Percentiles rank a stretch among this genome's conserved stretches.
Conservation (phyloP, 176 grass and related monocot species). For the Rhynchospora tenuis region DNA sequence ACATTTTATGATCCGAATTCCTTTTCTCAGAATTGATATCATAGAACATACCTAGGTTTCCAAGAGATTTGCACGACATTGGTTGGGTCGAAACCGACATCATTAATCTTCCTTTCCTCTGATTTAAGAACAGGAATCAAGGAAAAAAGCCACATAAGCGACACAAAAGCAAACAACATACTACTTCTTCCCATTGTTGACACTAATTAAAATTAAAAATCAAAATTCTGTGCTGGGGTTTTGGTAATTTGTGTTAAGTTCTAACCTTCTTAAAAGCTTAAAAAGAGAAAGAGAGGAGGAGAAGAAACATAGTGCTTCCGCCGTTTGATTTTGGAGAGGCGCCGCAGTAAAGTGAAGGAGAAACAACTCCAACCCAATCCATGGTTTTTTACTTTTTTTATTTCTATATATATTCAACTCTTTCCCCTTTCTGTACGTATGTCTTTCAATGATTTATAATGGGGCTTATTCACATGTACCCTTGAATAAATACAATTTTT, state of each 20-base stretch:
- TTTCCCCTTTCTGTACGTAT: no score
- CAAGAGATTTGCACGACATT: slow-evolving; percentile 23
- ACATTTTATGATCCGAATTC: background rate
- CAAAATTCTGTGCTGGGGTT: background rate
- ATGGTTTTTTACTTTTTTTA: background rate
- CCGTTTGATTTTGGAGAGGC: slow-evolving; percentile 17
- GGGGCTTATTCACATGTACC: background rate
- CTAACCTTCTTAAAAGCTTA: slow-evolving; percentile 15
- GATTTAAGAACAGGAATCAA: slow-evolving; percentile 8
- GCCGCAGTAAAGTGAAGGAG: background rate
- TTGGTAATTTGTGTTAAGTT: background rate
- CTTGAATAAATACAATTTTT: background rate
- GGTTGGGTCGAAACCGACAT: slow-evolving; percentile 1
- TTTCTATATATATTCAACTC: no score
- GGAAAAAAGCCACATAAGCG: background rate
- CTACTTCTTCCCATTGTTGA: slow-evolving; percentile 1
- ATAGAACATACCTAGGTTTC: slow-evolving; percentile 14
- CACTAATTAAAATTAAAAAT: background rate
- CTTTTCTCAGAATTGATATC: background rate
- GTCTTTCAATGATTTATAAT: no score
- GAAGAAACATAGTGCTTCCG: background rate
- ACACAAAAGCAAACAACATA: background rate
- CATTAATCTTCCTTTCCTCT: background rate
- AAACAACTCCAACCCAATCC: background rate
- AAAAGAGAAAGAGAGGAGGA: background rate